Conservation (phyloP, 768 basidiomycete genomes). For the Leucogyrophana mollusca region DNA sequence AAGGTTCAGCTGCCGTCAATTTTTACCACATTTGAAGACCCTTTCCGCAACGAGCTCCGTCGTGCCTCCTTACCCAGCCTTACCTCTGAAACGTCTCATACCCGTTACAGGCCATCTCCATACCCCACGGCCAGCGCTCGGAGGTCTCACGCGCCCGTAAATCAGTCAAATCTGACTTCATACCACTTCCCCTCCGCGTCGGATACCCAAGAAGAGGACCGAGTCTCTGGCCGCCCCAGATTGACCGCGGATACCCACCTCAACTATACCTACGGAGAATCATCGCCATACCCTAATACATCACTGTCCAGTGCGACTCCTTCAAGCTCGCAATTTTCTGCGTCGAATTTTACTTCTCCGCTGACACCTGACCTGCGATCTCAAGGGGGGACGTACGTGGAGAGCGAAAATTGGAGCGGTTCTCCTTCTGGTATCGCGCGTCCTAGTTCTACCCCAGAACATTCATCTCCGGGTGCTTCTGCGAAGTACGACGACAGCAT, state of each 20-base stretch:
- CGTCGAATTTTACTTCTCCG: slow-evolving; percentile 45
- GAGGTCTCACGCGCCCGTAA: slow-evolving; percentile 45
- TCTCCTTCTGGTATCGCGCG: slow-evolving; percentile 61
- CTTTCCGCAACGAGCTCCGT: slow-evolving; percentile 50
- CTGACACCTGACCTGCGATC: slow-evolving; percentile 47
- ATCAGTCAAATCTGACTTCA: slow-evolving; percentile 39
- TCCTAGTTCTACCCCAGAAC: slow-evolving; percentile 65
- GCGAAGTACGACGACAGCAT: slow-evolving; percentile 71
- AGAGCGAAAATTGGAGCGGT: slow-evolving; percentile 54
- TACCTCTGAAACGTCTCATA: slow-evolving; percentile 41
- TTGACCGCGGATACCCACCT: slow-evolving; percentile 49
- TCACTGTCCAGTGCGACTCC: slow-evolving; percentile 53
- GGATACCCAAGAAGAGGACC: slow-evolving; percentile 43
- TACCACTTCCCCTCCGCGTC: slow-evolving; percentile 55
- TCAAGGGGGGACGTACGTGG: slow-evolving; percentile 38
- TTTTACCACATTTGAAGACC: slow-evolving; percentile 67
- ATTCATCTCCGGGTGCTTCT: slow-evolving; percentile 45
- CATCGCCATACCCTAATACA: slow-evolving; percentile 48
- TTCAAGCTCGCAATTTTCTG: slow-evolving; percentile 49
- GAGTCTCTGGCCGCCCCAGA: slow-evolving; percentile 39
- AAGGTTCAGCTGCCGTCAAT: slow-evolving; percentile 76
- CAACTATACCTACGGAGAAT: slow-evolving; percentile 38
- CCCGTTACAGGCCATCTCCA: slow-evolving; percentile 53
- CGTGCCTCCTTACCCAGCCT: slow-evolving; percentile 66
- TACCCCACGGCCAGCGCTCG: slow-evolving; percentile 51